Base-by-base conservation (phyloP, 768 basidiomycete species). In the Candolleomyces efflorescens region DNA sequence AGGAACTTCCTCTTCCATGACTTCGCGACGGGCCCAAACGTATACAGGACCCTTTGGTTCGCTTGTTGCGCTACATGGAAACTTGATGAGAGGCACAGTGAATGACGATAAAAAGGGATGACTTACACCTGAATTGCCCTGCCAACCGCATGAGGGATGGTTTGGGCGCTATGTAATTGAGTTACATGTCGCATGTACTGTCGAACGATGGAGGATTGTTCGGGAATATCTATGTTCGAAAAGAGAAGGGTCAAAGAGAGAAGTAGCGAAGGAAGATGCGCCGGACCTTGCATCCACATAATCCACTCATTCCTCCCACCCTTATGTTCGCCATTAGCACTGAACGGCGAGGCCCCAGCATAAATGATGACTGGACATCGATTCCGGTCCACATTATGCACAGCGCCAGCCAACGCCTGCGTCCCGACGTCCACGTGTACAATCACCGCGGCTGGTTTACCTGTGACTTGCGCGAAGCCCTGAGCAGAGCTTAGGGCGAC, bases 361-460 rank as follows among this genome's bases (percentile, higher is more conserved):
- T 88, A 90, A 36, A 90, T 87, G 57, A 90, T 66, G 17, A 89
- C 77, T 3, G 89, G 89, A 0, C 75, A 77, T 23, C 82, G 75
- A 23, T 79, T 79, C 50, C 80, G 77, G 63, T 87, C 84, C 7
- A 82, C 86, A 59, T 89, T 90, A 63, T 90, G 89, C 0, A 90
- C 75, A 0, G 88, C 89, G 10, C 86, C 86, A 3, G 83, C 87
- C 15, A 89, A 68, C 3, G 83, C 84, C 83, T 86, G 83, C 0
- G 86, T 86, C 0, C 86, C 85, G 27, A 86, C 85, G 62, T 87
- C 85, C 49, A 89, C 87, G 64, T 90, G 88, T 0, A 90, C 82
- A 32, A 90, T 85, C 3, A 89, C 86, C 0, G 84, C 86, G 0
- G 88, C 87, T 0, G 87, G 85, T 58, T 75, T 83, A 0, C 85